phyloP scores from a whole-genome alignment of 228 moss, liverwort and hornwort genomes.

The Sphagnum magellanicum region DNA sequence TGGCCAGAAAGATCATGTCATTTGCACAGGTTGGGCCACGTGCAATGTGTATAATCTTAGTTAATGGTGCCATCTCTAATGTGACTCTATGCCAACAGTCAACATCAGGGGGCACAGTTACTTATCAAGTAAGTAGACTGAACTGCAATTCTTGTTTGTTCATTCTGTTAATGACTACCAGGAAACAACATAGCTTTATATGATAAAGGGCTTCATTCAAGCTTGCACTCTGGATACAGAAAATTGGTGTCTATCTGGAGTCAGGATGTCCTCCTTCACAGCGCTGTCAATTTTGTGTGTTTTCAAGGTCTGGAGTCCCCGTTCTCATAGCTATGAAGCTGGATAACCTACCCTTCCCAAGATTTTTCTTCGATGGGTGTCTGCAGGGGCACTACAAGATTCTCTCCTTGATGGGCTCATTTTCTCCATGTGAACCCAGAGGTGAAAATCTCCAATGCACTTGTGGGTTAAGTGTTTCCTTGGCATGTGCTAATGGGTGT shows the following conservation, averaged over 20 bases:
- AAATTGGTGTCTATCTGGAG: too few relatives aligned
- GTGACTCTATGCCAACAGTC: conserved; percentile 63
- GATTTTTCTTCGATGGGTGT: too few relatives aligned
- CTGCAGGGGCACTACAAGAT: conserved; percentile 67
- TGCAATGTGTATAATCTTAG: conserved; percentile 62
- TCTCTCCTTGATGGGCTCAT: conserved; percentile 61
- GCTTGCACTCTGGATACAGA: too few relatives aligned
- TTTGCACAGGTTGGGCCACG: conserved; percentile 60
- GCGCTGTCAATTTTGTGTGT: too few relatives aligned
- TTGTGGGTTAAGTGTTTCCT: conserved; percentile 61
- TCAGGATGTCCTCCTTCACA: too few relatives aligned
- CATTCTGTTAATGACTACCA: background rate
- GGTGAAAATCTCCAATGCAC: conserved; percentile 45
- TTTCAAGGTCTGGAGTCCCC: too few relatives aligned
- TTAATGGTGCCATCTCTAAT: conserved; percentile 64
- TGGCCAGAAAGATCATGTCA: conserved; percentile 57
- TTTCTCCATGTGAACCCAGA: conserved; percentile 46
- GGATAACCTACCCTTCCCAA: too few relatives aligned
- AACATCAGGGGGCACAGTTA: conserved; percentile 63
- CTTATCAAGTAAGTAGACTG: conserved; percentile 51
- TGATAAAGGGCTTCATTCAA: too few relatives aligned
- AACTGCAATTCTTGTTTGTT: background rate
- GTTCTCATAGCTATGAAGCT: too few relatives aligned
- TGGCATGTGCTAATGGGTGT: conserved; percentile 56
- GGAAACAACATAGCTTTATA: background rate